Base-by-base conservation (phyloP, 2,329 filamentous ascomycete genomes). In the Sclerotinia spermophila region DNA sequence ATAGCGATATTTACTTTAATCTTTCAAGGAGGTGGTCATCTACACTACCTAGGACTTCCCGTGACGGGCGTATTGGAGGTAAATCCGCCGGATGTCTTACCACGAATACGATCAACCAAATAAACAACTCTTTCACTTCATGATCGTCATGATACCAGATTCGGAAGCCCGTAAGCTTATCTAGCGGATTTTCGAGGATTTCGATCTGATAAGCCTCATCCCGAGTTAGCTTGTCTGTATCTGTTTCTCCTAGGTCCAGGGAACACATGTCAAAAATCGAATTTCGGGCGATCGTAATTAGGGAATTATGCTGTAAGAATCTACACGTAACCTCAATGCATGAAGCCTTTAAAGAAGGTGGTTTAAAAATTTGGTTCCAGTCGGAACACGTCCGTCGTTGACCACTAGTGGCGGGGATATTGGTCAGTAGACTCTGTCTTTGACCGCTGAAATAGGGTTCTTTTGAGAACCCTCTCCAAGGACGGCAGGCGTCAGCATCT, bases 241-340 rank as follows among this genome's bases (percentile, higher is more conserved):
- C 27, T n/a, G 33, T 30, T 44, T 44, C n/a, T 40, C 40, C 15
- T 15, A 33, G 44, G 42, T 33, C 33, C 42, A 40, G 56, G 44
- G 30, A 44, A 40, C 24, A 27, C 17, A 42, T 64, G 27, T 64
- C 58, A 62, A 51, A 45, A 64, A 55, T 55, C 35, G 27, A 42
- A n/a, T 64, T 21, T 62, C n/a, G 24, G 56, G 40, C 44, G 44
- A 64, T 64, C 56, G 64, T 64, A 42, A n/a, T 10, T 42, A 64
- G 21, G 44, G 35, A 44, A 40, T 60, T 40, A 30, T 45, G 35
- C 44, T 62, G 60, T 44, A 64, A 51, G 5, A 33, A 24, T 35
- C 53, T 59, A n/a, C 33, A 69, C 44, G 67, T 69, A 69, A 69
- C 44, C 44, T 40, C 21, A 60, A 40, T 69, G n/a, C 67, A 64